Evolutionary conservation across 1,284 basidiomycete species (phyloP).

Genomic region (Trichosporon sp.): DNA sequence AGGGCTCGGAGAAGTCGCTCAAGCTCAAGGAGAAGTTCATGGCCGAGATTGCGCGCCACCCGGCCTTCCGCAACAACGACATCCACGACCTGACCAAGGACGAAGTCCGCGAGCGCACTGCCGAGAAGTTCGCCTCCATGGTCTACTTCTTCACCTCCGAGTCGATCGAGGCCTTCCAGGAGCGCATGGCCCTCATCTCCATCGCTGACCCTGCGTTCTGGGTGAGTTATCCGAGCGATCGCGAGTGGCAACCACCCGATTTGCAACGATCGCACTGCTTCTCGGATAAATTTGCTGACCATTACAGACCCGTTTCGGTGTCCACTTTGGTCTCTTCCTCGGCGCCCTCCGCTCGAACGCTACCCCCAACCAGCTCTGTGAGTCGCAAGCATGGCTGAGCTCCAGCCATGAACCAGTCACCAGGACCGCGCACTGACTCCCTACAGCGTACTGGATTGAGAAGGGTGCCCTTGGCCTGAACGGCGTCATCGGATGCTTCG

Average conservation of each 20-base stretch:
- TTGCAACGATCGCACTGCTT: neutral
- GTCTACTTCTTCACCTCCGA: conserved; percentile 60
- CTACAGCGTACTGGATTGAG: conserved; percentile 61
- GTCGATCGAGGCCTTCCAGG: conserved; percentile 59
- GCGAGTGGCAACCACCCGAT: neutral
- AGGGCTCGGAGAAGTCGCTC: conserved; percentile 54
- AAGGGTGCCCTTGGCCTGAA: conserved; percentile 62
- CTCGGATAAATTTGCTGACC: neutral
- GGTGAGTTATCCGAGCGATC: conserved; percentile 13
- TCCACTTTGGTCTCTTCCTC: conserved; percentile 62
- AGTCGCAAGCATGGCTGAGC: conserved; percentile 26
- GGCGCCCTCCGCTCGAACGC: conserved; percentile 57
- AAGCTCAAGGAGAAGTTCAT: conserved; percentile 59
- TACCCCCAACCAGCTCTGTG: conserved; percentile 54
- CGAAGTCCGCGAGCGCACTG: conserved; percentile 60
- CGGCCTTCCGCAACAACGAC: conserved; percentile 61
- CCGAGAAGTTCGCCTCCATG: conserved; percentile 59
- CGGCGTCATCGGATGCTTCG: conserved; percentile 63
- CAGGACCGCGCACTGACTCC: conserved; percentile 38
- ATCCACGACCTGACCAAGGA: conserved; percentile 63
- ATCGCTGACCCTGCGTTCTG: conserved; percentile 58
- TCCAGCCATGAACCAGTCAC: neutral
- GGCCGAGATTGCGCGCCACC: conserved; percentile 61
- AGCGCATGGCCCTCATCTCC: conserved; percentile 59
- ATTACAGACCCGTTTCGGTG: conserved; percentile 63